Conservation (phyloP, 371 early-diverging fungal species). For the Nematocida displodere region DNA sequence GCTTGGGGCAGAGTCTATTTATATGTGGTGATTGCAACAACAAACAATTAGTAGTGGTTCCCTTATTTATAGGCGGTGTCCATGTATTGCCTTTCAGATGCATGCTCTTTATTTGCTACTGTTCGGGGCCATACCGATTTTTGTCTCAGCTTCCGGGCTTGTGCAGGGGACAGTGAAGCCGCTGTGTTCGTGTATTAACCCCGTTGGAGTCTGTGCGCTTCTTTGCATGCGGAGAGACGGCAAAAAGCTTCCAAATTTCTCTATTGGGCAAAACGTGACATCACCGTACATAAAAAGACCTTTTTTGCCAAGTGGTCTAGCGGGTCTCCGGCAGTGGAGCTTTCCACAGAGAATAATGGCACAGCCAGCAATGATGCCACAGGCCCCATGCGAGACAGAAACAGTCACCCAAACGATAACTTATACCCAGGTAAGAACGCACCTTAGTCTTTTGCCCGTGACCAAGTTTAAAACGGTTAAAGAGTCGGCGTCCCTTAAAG, state of each 20-base stretch:
- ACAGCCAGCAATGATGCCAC: neutral
- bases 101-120: no score
- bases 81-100: slow-evolving; percentile 7
- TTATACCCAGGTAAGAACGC: neutral
- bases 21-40: slow-evolving; percentile 18
- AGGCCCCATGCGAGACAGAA: neutral
- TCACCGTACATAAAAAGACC: no score
- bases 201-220: slow-evolving; percentile 28
- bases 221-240: no score
- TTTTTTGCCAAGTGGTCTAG: neutral
- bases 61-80: neutral
- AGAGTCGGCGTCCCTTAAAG: neutral
- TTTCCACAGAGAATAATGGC: neutral
- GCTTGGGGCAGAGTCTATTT: slow-evolving; percentile 13
- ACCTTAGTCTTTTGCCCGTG: neutral
- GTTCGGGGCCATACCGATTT: no score
- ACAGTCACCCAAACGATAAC: slow-evolving; percentile 8
- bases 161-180: neutral
- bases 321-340: neutral
- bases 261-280: neutral
- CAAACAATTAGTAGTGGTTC: slow-evolving; percentile 42
- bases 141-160: no score
- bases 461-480: slow-evolving; percentile 29
- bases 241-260: neutral
- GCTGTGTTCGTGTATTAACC: slow-evolving; percentile 39